Conservation (phyloP, 2,329 filamentous ascomycete species). For the Dactylellina haptotyla region DNA sequence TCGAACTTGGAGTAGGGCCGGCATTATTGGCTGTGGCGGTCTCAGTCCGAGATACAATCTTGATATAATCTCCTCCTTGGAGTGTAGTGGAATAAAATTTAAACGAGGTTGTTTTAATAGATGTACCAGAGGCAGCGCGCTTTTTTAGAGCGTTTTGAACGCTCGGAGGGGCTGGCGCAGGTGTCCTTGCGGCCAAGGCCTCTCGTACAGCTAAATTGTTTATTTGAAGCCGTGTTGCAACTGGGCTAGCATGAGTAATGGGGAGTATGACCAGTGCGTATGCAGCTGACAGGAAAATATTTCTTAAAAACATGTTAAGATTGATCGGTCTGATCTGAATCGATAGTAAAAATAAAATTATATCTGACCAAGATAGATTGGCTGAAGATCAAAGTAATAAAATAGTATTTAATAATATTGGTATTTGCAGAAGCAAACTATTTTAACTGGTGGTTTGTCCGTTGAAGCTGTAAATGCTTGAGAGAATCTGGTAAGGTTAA, state of each 20-base stretch:
- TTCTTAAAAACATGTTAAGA: no score
- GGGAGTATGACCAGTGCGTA: no score
- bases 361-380: no score
- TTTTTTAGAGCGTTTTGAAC: background rate
- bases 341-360: no score
- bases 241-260: constrained; percentile 1
- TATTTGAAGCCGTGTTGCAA: background rate
- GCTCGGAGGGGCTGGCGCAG: background rate
- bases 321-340: no score
- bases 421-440: no score
- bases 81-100: constrained; percentile 9
- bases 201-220: background rate
- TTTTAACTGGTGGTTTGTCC: no score
- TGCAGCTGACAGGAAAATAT: no score
- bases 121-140: background rate
- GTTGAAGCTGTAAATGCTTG: no score
- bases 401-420: no score
- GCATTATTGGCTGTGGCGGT: constrained; percentile 1
- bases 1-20: constrained; percentile 15
- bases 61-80: background rate
- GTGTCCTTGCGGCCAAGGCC: background rate
- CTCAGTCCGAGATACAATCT: background rate
- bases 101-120: background rate
- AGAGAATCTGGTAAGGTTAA: no score
- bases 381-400: no score